Evolutionary conservation across 768 basidiomycete genomes (phyloP).

Genomic region (Coprinopsis marcescibilis): DNA sequence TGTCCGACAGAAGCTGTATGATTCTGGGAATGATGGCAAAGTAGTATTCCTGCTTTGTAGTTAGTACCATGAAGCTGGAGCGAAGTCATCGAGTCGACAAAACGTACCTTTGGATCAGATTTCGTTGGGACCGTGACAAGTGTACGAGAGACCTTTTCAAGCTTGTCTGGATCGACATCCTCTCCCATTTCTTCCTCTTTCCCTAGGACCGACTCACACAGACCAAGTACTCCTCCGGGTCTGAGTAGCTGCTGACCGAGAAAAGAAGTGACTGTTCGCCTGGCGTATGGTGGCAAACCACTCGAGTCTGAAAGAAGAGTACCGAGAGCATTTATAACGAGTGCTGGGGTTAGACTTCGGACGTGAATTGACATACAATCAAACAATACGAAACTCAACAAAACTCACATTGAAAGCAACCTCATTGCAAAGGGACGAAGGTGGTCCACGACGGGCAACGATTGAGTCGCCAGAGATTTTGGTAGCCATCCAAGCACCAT

Average conservation of each 20-base stretch:
- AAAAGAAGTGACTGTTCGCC: slow-evolving; percentile 53
- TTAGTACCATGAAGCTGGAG: too few relatives aligned
- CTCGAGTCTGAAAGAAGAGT: slow-evolving; percentile 44
- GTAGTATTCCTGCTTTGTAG: slow-evolving; percentile 79
- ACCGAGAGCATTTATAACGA: slow-evolving; percentile 62
- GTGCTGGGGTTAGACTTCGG: slow-evolving; percentile 55
- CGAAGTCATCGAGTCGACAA: not conserved
- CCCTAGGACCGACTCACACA: slow-evolving; percentile 65
- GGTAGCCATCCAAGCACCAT: slow-evolving; percentile 73
- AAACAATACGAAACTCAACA: slow-evolving; percentile 12
- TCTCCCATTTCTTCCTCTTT: slow-evolving; percentile 46
- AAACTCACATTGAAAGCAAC: slow-evolving; percentile 56
- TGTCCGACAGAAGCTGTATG: slow-evolving; percentile 41
- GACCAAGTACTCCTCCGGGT: slow-evolving; percentile 62
- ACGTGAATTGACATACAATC: slow-evolving; percentile 15
- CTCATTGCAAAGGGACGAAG: slow-evolving; percentile 49
- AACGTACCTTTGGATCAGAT: slow-evolving; percentile 49
- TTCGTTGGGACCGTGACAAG: slow-evolving; percentile 57
- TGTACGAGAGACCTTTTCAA: slow-evolving; percentile 66
- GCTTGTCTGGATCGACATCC: slow-evolving; percentile 56
- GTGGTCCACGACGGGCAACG: slow-evolving; percentile 35
- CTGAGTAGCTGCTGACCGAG: slow-evolving; percentile 69
- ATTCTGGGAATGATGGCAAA: slow-evolving; percentile 47
- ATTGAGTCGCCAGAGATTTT: slow-evolving; percentile 35
- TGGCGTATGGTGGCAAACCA: slow-evolving; percentile 43